A percentile compares a stretch with the other conserved stretches of the same genome.
phyloP scores from a whole-genome alignment of 106 monocot genomes.

The Narthecium ossifragum region DNA sequence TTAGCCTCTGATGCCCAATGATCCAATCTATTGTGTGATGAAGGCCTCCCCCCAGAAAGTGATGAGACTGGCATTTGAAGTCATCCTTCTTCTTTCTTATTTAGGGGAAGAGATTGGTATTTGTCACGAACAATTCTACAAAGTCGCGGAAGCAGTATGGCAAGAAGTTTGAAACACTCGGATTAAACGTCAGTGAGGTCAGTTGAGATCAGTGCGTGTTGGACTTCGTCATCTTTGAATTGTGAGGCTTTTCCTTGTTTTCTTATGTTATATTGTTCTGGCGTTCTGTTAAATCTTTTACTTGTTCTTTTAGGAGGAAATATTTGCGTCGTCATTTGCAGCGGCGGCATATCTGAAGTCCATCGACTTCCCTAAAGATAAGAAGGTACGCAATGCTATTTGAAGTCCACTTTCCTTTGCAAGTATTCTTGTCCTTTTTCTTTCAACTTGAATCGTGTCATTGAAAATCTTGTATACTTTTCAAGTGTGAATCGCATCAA shows the following conservation, averaged over 20 bases:
- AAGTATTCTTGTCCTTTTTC: no score
- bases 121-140: conserved; percentile 95
- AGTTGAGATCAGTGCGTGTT: no score
- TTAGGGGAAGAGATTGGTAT: conserved; percentile 90
- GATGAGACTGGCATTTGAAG: background rate
- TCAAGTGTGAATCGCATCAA: no score
- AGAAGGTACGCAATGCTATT: conserved; percentile 86
- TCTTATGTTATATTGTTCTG: conserved; percentile 3
- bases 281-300: background rate
- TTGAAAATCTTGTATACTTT: no score
- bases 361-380: conserved; percentile 86
- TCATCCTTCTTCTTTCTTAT: background rate
- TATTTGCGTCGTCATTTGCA: conserved; percentile 97
- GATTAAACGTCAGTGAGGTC: conserved; percentile 84
- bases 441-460: no score
- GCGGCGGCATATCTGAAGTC: conserved; percentile 94
- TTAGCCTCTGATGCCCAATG: no score
- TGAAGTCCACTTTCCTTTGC: no score
- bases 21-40: background rate
- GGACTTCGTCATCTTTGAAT: no score
- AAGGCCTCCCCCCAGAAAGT: background rate
- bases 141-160: conserved; percentile 98
- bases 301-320: conserved; percentile 60
- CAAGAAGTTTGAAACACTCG: conserved; percentile 90
- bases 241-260: background rate